Percentiles rank a stretch among this genome's conserved stretches.
Conservation (phyloP, 192 early-diverging fungal species). For the Physocladia obscura region DNA sequence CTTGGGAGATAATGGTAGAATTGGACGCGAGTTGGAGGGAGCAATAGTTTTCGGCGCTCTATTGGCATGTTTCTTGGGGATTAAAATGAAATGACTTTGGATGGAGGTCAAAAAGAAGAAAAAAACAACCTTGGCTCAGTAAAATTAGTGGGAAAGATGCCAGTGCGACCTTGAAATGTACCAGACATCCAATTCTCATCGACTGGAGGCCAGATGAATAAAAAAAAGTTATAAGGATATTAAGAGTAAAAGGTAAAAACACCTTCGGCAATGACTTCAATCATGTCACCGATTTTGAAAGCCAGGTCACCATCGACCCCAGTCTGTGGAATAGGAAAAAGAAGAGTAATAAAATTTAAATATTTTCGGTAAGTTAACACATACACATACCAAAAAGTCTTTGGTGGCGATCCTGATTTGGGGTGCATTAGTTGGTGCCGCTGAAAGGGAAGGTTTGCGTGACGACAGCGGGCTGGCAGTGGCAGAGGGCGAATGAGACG, state of each 20-base stretch:
- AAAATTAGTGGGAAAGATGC: constrained; percentile 32
- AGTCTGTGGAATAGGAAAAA: constrained; percentile 4
- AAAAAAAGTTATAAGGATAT: not conserved
- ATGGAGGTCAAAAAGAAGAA: not conserved
- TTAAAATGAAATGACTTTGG: not conserved
- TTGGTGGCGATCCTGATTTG: constrained; percentile 16
- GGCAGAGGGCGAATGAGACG: no score
- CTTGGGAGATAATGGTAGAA: no score
- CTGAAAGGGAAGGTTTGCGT: not conserved
- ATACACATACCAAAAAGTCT: constrained; percentile 5
- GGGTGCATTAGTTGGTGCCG: not conserved
- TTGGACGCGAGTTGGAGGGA: not conserved
- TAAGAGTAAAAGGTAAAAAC: no score
- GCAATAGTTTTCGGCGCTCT: not conserved
- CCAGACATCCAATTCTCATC: constrained; percentile 34
- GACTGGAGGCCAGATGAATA: constrained; percentile 5
- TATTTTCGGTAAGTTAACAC: not conserved
- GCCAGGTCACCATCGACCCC: constrained; percentile 31
- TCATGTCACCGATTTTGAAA: constrained; percentile 22
- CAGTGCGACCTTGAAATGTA: constrained; percentile 16
- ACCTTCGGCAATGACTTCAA: constrained; percentile 32
- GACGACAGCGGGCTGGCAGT: no score
- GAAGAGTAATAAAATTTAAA: not conserved
- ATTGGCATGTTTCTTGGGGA: not conserved
- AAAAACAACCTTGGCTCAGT: constrained; percentile 25